phyloP scores from a whole-genome alignment of 129 eudicot species.

The Flaveria trinervia region DNA sequence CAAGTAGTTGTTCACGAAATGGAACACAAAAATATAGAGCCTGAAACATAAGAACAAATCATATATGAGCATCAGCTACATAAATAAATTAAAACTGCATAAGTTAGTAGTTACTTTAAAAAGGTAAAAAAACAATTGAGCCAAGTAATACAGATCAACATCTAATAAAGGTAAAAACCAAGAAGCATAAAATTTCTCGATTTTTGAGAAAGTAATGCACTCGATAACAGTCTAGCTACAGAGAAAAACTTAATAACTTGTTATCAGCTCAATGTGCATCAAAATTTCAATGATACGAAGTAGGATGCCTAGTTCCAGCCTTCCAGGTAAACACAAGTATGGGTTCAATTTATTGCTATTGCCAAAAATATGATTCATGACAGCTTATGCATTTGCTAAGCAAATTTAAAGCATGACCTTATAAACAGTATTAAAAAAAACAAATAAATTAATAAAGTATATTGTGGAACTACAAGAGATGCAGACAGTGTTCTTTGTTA shows the following conservation, averaged over 20 bases:
- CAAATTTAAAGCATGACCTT: neutral
- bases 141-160: neutral
- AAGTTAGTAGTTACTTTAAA: neutral
- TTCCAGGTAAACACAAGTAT: neutral
- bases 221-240: neutral
- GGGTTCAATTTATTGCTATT: neutral
- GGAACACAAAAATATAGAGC: slow-evolving; percentile 97
- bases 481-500: neutral
- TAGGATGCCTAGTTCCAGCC: neutral
- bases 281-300: neutral
- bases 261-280: neutral
- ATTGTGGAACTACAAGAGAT: neutral
- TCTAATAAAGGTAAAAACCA: neutral
- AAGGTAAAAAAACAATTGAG: neutral
- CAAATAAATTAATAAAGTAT: neutral
- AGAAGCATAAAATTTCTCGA: neutral
- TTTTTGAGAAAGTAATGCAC: no score
- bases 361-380: neutral
- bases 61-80: slow-evolving; percentile 6
- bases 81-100: neutral
- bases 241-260: neutral
- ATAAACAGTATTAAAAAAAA: neutral
- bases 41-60: slow-evolving; percentile 38
- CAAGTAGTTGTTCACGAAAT: slow-evolving; percentile 88
- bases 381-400: slow-evolving; percentile 2